phyloP scores from a whole-genome alignment of 2,329 filamentous ascomycete genomes.

The Cladobotryum mycophilum region DNA sequence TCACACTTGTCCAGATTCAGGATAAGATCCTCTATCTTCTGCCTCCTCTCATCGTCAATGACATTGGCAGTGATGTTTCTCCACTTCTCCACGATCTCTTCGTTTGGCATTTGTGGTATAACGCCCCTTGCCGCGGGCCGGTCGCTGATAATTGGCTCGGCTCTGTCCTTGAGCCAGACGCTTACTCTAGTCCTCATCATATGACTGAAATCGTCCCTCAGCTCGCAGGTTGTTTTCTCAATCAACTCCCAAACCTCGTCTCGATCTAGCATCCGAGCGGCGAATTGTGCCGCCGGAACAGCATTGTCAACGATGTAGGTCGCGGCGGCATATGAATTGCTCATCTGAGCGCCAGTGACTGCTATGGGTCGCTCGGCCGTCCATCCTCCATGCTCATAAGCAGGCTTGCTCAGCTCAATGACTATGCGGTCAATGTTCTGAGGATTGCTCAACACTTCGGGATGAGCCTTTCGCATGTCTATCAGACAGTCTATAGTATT shows the following conservation, averaged over 20 bases:
- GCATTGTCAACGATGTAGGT: conserved; percentile 31
- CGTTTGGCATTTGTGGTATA: conserved; percentile 27
- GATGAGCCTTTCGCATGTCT: no score
- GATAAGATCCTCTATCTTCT: conserved; percentile 25
- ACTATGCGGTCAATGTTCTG: no score
- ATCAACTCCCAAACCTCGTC: conserved; percentile 31
- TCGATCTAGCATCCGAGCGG: conserved; percentile 24
- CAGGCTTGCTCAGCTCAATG: no score
- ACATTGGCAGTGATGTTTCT: conserved; percentile 22
- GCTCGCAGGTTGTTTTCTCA: conserved; percentile 16
- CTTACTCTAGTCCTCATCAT: conserved; percentile 5
- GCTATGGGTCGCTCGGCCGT: no score
- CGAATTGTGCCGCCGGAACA: conserved; percentile 29
- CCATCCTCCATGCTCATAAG: no score
- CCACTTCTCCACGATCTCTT: conserved; percentile 32
- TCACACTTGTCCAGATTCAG: conserved; percentile 22
- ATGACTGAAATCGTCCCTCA: conserved; percentile 18
- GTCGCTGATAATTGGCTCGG: no score
- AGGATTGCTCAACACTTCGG: no score
- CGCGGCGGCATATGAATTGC: conserved; percentile 27
- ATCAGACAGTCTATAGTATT: no score
- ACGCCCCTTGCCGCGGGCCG: conserved; percentile 25
- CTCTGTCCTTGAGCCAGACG: no score
- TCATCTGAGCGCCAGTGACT: no score
- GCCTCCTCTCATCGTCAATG: conserved; percentile 22